Evolutionary conservation across 208 protist genomes (phyloP).

Genomic region (Leishmania amazonensis): DNA sequence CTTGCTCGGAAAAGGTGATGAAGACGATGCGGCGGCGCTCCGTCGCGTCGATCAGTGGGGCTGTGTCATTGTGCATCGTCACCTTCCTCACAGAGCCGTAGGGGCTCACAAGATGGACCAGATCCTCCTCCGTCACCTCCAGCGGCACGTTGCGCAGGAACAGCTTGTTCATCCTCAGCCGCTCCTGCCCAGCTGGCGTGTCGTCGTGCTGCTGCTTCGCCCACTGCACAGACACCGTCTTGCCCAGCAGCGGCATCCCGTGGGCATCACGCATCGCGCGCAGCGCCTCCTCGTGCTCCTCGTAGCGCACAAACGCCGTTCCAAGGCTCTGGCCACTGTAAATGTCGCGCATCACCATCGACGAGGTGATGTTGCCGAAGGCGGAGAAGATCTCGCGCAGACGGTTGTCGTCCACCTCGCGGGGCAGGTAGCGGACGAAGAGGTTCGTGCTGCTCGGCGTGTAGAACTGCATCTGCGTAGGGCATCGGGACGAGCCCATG

Average conservation of each 20-base stretch:
- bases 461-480: conserved; percentile 26
- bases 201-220: conserved; percentile 44
- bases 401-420: conserved; percentile 34
- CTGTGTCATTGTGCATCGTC: conserved; percentile 38
- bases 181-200: conserved; percentile 33
- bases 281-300: conserved; percentile 22
- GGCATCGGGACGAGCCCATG: neutral
- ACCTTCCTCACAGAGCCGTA: conserved; percentile 36
- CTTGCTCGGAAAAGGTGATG: conserved; percentile 41
- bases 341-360: conserved; percentile 59
- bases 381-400: conserved; percentile 33
- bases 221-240: conserved; percentile 35
- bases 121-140: conserved; percentile 22
- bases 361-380: conserved; percentile 40
- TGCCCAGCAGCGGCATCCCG: conserved; percentile 16
- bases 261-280: conserved; percentile 23
- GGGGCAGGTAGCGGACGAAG: conserved; percentile 41
- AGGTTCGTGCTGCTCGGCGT: conserved; percentile 40
- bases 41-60: neutral
- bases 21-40: conserved; percentile 46
- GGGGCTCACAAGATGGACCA: conserved; percentile 14
- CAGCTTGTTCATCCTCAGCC: conserved; percentile 43
- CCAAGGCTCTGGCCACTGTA: conserved; percentile 48
- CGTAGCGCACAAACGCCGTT: conserved; percentile 49
- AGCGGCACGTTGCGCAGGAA: conserved; percentile 60